A percentile compares a stretch with the other conserved stretches of the same genome.
phyloP scores from a whole-genome alignment of 305 asterid species.

The Striga hermonthica region DNA sequence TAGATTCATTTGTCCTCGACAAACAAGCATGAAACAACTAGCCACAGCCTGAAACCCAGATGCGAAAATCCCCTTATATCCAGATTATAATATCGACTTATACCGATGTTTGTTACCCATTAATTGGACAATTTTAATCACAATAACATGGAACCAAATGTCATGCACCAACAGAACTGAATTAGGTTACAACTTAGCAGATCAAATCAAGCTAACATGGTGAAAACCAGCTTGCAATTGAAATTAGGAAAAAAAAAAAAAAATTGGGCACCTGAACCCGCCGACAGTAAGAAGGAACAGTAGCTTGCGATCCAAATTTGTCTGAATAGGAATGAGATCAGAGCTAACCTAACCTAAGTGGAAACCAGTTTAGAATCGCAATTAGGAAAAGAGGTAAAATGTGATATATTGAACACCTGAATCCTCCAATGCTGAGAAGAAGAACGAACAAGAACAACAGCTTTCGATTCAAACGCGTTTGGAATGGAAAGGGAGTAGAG shows the following conservation, averaged over 20 bases:
- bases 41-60: slow-evolving; percentile 1
- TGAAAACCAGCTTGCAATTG: too few relatives aligned
- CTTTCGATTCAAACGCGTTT: background rate
- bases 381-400: background rate
- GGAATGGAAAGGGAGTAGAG: slow-evolving; percentile 1
- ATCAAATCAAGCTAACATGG: too few relatives aligned
- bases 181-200: too few relatives aligned
- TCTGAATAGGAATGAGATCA: background rate
- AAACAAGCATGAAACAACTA: background rate
- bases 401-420: slow-evolving; percentile 5
- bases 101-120: background rate
- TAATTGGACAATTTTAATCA: background rate
- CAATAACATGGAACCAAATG: slow-evolving; percentile 19
- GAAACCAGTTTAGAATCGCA: background rate
- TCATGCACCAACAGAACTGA: background rate
- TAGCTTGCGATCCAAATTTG: background rate
- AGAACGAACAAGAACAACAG: background rate
- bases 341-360: too few relatives aligned
- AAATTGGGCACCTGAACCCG: background rate
- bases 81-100: background rate
- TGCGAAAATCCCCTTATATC: background rate
- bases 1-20: background rate
- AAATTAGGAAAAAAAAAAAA: background rate
- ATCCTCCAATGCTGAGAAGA: slow-evolving; percentile 24
- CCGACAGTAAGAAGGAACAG: too few relatives aligned